Conservation (phyloP, 495 filamentous ascomycete species). For the Talaromyces thailandensis region DNA sequence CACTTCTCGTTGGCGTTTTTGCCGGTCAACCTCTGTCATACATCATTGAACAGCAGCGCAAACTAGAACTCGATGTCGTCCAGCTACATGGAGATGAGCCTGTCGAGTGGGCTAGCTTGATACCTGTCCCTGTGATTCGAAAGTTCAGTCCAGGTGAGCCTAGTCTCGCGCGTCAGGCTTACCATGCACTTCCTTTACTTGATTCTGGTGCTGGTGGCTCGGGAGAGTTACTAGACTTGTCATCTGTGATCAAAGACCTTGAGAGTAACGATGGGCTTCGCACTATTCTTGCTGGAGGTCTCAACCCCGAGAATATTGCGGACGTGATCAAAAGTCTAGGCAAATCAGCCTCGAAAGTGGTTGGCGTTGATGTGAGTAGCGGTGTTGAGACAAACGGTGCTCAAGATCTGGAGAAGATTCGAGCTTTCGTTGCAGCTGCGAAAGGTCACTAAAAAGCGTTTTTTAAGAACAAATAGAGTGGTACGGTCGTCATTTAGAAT, state of each 20-base stretch:
- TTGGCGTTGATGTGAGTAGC: constrained; percentile 87
- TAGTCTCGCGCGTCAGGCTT: constrained; percentile 64
- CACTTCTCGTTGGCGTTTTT: constrained; percentile 89
- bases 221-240: constrained; percentile 63
- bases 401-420: constrained; percentile 78
- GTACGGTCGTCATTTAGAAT: background rate
- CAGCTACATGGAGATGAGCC: constrained; percentile 91
- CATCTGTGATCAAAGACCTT: constrained; percentile 52
- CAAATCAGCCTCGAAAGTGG: constrained; percentile 45
- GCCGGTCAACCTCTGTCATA: constrained; percentile 80
- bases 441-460: constrained; percentile 34
- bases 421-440: constrained; percentile 64
- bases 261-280: constrained; percentile 52
- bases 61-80: constrained; percentile 77
- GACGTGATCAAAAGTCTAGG: constrained; percentile 51
- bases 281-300: constrained; percentile 75
- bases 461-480: too few species aligned
- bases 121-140: constrained; percentile 84
- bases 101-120: constrained; percentile 76
- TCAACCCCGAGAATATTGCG: constrained; percentile 66
- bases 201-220: constrained; percentile 81
- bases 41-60: constrained; percentile 62
- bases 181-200: constrained; percentile 73
- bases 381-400: constrained; percentile 79
- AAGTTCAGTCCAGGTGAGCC: constrained; percentile 66